Base-by-base conservation (phyloP, 2,329 filamentous ascomycete species). In the Elsinoe australis region DNA sequence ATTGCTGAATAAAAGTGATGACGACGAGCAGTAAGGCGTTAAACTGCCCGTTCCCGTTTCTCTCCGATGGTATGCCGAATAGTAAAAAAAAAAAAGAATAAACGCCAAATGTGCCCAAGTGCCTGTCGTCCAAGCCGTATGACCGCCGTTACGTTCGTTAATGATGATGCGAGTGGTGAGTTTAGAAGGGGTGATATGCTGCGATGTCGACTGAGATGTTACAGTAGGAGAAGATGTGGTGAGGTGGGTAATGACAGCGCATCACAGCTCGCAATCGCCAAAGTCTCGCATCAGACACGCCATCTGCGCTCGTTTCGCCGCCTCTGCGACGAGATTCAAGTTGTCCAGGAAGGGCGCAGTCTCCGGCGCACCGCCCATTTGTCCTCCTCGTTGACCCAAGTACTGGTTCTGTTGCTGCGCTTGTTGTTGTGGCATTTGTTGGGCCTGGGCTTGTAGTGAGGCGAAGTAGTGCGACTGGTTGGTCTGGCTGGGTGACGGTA, bases 231-330 rank as follows among this genome's bases (percentile, higher is more conserved):
- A 15, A 36, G 33, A 36, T 7, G 33, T 15, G 14, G 18, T 12
- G 33, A 18, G 12, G 9, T 36, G 5, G 14, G n/a, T 36, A 10
- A 10, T 4, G 5, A 17, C 12, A 17, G 10, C 4, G 19, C 12
- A 2, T 24, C 28, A 69, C 28, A 87, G 66, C 47, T 77, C 79
- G 60, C 85, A 75, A 54, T 80, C 78, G 59, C 87, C 87, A 61
- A 96, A 75, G 66, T 95, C 90, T 53, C 89, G 77, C 74, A 89
- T 85, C 63, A 95, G 72, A 59, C 88, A 81, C 33, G 87, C 87
- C 74, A 95, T 85, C 67, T 95, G 87, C 7, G 90, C 90, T 33
- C 89, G 76, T 68, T 94, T 95, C 34, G 88, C 90, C 1, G 90
- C 90, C 71, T 96, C 90, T 28, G 89, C 89, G 33, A 95, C 77